A percentile compares a stretch with the other conserved stretches of the same genome.
These are phyloP conservation scores for Lodderomyces jiufengensis DNA, from an alignment of 1,139 yeast genomes.

Conservation along the genomic window DNA sequence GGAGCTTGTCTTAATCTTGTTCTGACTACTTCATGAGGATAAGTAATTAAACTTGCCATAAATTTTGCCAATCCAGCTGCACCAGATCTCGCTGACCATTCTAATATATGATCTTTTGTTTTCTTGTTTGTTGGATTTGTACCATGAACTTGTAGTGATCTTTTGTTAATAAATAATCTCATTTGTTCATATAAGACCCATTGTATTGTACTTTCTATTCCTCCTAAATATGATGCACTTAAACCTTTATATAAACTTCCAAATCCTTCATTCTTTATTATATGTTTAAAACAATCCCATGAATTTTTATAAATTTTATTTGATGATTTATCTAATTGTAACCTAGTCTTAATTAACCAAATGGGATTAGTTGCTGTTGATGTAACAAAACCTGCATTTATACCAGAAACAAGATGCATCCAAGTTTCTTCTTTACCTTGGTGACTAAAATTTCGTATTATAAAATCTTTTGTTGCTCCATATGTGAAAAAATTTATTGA, in stretches of 20 bases:
- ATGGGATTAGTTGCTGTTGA: conserved; percentile 99
- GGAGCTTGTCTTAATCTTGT: conserved; percentile 97
- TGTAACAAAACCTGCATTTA: conserved; percentile 90
- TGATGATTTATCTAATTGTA: conserved; percentile 77
- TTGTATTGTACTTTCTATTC: conserved; percentile 88
- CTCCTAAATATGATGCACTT: conserved; percentile 92
- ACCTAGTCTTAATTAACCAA: conserved; percentile 93
- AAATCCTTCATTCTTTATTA: conserved; percentile 74
- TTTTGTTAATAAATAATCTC: conserved; percentile 64
- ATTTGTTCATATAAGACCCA: conserved; percentile 97
- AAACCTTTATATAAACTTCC: conserved; percentile 81
- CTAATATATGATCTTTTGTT: conserved; percentile 62
- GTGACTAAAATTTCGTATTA: conserved; percentile 59
- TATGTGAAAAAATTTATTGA: conserved; percentile 95
- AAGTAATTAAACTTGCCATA: conserved; percentile 86
- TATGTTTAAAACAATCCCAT: conserved; percentile 75
- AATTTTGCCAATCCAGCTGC: conserved; percentile 97
- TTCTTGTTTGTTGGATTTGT: conserved; percentile 44
- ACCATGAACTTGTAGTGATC: conserved; percentile 49
- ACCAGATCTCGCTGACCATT: conserved; percentile 96
- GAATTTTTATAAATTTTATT: conserved; percentile 74
- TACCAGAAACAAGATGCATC: conserved; percentile 86
- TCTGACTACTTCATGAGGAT: conserved; percentile 96
- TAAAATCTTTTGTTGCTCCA: conserved; percentile 79
- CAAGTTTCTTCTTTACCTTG: conserved; percentile 77